Conservation (phyloP, 192 early-diverging fungal genomes). For the Paraglomus occultum region DNA sequence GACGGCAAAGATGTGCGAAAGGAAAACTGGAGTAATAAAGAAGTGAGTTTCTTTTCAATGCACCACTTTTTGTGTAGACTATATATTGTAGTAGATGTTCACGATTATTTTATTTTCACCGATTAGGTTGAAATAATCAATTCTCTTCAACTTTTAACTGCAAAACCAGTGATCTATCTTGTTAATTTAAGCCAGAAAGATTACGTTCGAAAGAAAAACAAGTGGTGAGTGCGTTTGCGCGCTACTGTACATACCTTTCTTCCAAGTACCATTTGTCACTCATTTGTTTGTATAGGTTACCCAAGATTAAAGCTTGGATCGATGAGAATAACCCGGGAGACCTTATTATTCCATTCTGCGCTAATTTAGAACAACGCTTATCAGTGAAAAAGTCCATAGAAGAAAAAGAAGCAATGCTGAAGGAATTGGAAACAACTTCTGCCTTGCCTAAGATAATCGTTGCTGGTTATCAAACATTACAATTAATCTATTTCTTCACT, state of each 20-base stretch:
- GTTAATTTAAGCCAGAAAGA: slow-evolving; percentile 89
- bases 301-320: slow-evolving; percentile 90
- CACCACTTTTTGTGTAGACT: background rate
- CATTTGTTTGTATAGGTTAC: slow-evolving; percentile 43
- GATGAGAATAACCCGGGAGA: slow-evolving; percentile 89
- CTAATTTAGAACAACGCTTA: slow-evolving; percentile 61
- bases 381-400: slow-evolving; percentile 39
- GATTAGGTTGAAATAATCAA: slow-evolving; percentile 76
- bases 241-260: background rate
- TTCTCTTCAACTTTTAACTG: slow-evolving; percentile 79
- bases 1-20: slow-evolving; percentile 85
- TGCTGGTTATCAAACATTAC: slow-evolving; percentile 84
- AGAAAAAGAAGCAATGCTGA: slow-evolving; percentile 60
- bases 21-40: slow-evolving; percentile 89
- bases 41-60: slow-evolving; percentile 46
- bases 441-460: slow-evolving; percentile 89
- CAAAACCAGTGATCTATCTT: slow-evolving; percentile 96
- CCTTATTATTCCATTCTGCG: slow-evolving; percentile 89
- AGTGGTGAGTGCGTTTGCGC: slow-evolving; percentile 49
- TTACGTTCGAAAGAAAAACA: slow-evolving; percentile 93
- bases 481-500: slow-evolving; percentile 94
- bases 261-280: background rate
- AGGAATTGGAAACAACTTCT: slow-evolving; percentile 63
- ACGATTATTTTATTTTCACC: background rate
- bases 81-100: background rate